phyloP scores from a whole-genome alignment of 1,139 yeast species.

The Geotrichum restrictum region DNA sequence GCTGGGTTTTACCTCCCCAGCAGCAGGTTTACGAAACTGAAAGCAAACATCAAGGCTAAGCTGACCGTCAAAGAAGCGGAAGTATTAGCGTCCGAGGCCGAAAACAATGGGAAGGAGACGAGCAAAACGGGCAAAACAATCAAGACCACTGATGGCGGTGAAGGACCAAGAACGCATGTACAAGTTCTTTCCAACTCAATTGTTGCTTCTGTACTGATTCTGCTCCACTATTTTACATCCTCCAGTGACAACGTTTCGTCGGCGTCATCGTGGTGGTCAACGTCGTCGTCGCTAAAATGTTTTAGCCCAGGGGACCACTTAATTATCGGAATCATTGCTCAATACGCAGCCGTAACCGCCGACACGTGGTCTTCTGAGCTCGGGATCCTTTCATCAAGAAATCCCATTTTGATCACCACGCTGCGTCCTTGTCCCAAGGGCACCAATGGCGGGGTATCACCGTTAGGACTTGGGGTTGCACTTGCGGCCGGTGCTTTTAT shows the following conservation, averaged over 20 bases:
- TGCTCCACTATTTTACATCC: constrained; percentile 24
- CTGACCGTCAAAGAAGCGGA: constrained; percentile 26
- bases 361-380: constrained; percentile 52
- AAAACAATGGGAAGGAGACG: constrained; percentile 4
- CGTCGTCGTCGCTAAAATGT: no score
- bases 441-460: constrained; percentile 49
- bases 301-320: constrained; percentile 17
- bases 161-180: constrained; percentile 39
- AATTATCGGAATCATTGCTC: constrained; percentile 41
- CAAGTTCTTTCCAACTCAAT: constrained; percentile 47
- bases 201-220: constrained; percentile 35
- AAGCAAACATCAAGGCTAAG: constrained; percentile 35
- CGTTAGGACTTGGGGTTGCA: constrained; percentile 43
- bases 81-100: constrained; percentile 9
- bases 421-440: constrained; percentile 46
- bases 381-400: constrained; percentile 43
- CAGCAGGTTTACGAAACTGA: constrained; percentile 43
- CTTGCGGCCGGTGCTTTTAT: constrained; percentile 42
- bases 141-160: constrained; percentile 24
- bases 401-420: constrained; percentile 45
- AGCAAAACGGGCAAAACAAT: no score
- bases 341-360: constrained; percentile 48
- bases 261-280: constrained; percentile 19
- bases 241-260: constrained; percentile 5
- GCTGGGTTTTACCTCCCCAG: constrained; percentile 43